Conservation (phyloP, 768 basidiomycete genomes). For the Mycena venus region DNA sequence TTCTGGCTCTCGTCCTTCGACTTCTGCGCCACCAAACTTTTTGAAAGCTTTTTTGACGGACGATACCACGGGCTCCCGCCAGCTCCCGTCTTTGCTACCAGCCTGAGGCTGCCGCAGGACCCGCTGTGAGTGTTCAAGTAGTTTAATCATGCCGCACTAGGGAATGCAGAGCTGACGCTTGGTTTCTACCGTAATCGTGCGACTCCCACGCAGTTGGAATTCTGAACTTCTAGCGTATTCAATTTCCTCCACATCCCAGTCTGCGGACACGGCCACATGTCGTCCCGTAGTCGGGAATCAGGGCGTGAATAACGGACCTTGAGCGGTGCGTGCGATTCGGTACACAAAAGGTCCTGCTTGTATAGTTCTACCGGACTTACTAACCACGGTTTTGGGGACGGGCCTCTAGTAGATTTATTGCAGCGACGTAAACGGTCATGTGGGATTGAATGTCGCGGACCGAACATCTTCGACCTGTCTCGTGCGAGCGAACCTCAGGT, state of each 20-base stretch:
- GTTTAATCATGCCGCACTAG: not conserved
- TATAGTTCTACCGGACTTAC: constrained; percentile 25
- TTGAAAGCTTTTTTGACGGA: not conserved
- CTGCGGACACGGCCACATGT: constrained; percentile 25
- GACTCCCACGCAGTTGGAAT: not conserved
- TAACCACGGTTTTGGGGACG: constrained; percentile 20
- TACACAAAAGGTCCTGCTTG: constrained; percentile 15
- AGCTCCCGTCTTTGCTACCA: not conserved
- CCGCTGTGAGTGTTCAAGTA: too few relatives aligned
- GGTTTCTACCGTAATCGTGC: not conserved
- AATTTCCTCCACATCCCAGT: not conserved
- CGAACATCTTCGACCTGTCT: constrained; percentile 25
- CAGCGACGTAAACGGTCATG: constrained; percentile 28
- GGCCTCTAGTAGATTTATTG: not conserved
- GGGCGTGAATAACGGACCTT: too few relatives aligned
- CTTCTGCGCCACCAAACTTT: constrained; percentile 5
- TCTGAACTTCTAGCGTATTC: not conserved
- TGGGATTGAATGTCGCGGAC: constrained; percentile 2
- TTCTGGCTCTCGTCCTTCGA: not conserved
- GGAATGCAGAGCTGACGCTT: not conserved
- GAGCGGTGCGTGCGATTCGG: constrained; percentile 24
- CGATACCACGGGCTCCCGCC: not conserved
- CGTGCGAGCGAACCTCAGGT: constrained; percentile 17
- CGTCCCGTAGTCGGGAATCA: constrained; percentile 16
- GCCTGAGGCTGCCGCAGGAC: too few relatives aligned